Evolutionary conservation across 2,329 filamentous ascomycete species (phyloP), one percentile per base, ranked within the genome.

Genomic region (Hypoxylon sp.): DNA sequence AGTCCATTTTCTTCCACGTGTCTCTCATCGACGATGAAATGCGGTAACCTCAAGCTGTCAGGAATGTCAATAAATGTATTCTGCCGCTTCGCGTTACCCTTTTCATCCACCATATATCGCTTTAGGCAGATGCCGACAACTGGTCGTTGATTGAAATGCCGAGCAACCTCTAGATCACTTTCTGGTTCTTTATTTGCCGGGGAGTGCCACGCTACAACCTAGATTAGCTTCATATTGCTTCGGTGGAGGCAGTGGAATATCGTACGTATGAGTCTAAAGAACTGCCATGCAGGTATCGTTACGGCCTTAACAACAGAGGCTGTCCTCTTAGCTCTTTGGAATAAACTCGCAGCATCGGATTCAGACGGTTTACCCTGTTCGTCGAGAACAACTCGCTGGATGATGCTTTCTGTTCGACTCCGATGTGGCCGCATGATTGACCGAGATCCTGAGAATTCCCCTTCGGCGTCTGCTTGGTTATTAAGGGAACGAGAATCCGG

Each of bases 261-360:
- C 91, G 80, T 82, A 94, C 91, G 94, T 73, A 97, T 93, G 25
- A 98, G 82, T 74, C 92, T 93, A 80, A 97, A 98, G 75, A 98
- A 97, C 74, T 97, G 95, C 94, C 94, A 98, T 1, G 96, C 96
- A 37, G 95, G 95, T 82, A 98, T 97, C 63, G 95, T 90, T 12
- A 98, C 91, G 73, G 97, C 94, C 75, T 95, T 97, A 71, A 81
- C 83, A 61, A 84, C 82, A 1, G 85, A 86, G 71, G 82, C 78
- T 75, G 84, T 76, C 71, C 76, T 77, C 73, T 81, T 78, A 70
- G 79, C 76, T 77, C 81, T 80, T 66, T 81, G 79, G 41, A 82
- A 76, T 29, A 84, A 74, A 12, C 76, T 81, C 14, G 76, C 74
- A 12, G 80, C 76, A 25, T 84, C 81, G 1, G 80, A 69, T 39